A percentile compares a stretch with the other conserved stretches of the same genome.
Evolutionary conservation across 225 moss, liverwort and hornwort genomes (phyloP).

Genomic region (Pseudisothecium myosuroides): DNA sequence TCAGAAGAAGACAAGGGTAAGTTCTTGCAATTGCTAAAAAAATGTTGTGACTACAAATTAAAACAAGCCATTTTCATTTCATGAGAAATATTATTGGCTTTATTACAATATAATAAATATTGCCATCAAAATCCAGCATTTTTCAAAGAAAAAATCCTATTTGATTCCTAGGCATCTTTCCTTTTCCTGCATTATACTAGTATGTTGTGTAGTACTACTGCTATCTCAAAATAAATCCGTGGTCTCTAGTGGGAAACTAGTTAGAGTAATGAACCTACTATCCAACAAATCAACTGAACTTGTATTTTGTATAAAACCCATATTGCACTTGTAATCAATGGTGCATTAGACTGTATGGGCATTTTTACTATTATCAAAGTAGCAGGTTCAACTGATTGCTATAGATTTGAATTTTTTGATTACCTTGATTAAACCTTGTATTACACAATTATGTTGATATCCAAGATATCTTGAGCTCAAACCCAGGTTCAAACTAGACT

Average conservation of each 20-base stretch:
- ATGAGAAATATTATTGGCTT: not conserved
- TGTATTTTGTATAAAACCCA: no score
- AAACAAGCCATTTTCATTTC: not conserved
- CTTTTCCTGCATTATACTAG: no score
- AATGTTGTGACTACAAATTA: not conserved
- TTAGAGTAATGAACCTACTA: no score
- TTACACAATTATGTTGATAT: not conserved
- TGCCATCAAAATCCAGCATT: not conserved
- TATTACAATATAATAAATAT: not conserved
- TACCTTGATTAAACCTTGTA: not conserved
- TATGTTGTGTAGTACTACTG: no score
- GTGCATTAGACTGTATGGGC: not conserved
- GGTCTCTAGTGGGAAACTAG: no score
- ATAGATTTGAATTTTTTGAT: not conserved
- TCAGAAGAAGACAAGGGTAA: not conserved
- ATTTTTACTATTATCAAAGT: not conserved
- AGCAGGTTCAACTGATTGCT: not conserved
- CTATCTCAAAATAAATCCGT: no score
- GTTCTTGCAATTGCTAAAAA: not conserved
- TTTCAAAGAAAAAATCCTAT: not conserved
- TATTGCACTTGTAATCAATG: no score
- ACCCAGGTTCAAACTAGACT: rapidly evolving
- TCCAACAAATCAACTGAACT: no score
- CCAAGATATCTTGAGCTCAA: not conserved
- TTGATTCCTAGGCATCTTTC: not conserved